Conservation (phyloP, 805 yeast species). For the Metschnikowia shivogae region DNA sequence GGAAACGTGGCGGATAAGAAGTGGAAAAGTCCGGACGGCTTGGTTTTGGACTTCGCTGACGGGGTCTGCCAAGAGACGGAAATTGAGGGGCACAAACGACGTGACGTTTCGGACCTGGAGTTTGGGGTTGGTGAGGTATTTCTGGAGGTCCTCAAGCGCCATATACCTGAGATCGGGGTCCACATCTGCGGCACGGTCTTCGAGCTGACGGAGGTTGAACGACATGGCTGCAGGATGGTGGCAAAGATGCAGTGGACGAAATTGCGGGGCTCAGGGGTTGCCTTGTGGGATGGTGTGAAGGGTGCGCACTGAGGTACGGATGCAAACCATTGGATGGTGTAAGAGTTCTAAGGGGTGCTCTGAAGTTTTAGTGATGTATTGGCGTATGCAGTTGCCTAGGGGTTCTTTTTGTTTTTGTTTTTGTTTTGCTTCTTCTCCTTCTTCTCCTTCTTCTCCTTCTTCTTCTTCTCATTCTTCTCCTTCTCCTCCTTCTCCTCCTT, state of each 20-base stretch:
- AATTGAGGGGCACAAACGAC: conserved; percentile 37
- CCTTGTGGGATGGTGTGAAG: too few species aligned
- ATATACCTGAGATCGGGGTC: conserved; percentile 82
- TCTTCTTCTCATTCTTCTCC: conserved; percentile 6
- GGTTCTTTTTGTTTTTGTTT: conserved; percentile 6
- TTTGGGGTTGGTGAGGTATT: conserved; percentile 17
- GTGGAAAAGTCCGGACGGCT: conserved; percentile 57
- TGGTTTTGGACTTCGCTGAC: conserved; percentile 72
- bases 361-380: too few species aligned
- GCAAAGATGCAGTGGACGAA: neutral
- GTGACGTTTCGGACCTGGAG: conserved; percentile 23
- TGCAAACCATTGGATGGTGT: conserved; percentile 17
- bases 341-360: too few species aligned
- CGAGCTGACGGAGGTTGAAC: conserved; percentile 27
- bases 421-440: conserved; percentile 9
- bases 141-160: conserved; percentile 72
- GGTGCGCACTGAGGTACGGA: neutral
- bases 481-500: conserved; percentile 11
- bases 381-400: too few species aligned
- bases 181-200: conserved; percentile 52
- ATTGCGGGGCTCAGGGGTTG: neutral
- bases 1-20: conserved; percentile 38
- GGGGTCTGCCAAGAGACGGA: conserved; percentile 50
- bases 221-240: conserved; percentile 4
- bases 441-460: conserved; percentile 6